These are phyloP conservation scores for Serendipita sp. DNA, from an alignment of 768 basidiomycete genomes.

Conservation along the genomic window DNA sequence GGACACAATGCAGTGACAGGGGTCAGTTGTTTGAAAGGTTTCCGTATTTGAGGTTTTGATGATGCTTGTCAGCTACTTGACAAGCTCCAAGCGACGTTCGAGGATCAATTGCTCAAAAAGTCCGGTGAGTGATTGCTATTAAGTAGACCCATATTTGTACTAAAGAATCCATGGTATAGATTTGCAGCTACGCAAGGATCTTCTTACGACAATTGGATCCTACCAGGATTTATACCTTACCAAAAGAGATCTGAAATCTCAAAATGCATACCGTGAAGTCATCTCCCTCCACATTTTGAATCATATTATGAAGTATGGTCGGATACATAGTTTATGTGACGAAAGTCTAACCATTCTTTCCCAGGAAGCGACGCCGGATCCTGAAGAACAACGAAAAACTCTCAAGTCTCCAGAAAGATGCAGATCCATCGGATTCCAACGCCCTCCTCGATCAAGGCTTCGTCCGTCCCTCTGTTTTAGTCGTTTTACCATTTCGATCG, in stretches of 20 bases:
- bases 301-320: constrained; percentile 71
- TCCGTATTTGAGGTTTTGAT: not conserved
- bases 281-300: constrained; percentile 69
- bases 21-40: constrained; percentile 10
- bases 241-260: constrained; percentile 45
- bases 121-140: constrained; percentile 28
- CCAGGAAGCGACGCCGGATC: constrained; percentile 75
- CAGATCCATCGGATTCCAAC: constrained; percentile 43
- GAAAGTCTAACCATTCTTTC: not conserved
- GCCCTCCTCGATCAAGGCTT: constrained; percentile 88
- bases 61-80: constrained; percentile 32
- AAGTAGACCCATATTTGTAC: not conserved
- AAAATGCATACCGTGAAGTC: constrained; percentile 46
- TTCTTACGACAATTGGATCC: constrained; percentile 47
- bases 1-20: constrained; percentile 16
- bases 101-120: constrained; percentile 33
- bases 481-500: constrained; percentile 85
- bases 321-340: not conserved
- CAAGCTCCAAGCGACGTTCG: constrained; percentile 39
- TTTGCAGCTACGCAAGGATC: constrained; percentile 42
- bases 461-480: constrained; percentile 83
- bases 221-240: constrained; percentile 67
- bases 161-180: constrained; percentile 23
- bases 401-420: constrained; percentile 46
- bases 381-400: constrained; percentile 90